Evolutionary conservation across 139 green algal species (phyloP), one percentile per base, ranked within the genome.

Genomic region (Chlorella vulgaris): DNA sequence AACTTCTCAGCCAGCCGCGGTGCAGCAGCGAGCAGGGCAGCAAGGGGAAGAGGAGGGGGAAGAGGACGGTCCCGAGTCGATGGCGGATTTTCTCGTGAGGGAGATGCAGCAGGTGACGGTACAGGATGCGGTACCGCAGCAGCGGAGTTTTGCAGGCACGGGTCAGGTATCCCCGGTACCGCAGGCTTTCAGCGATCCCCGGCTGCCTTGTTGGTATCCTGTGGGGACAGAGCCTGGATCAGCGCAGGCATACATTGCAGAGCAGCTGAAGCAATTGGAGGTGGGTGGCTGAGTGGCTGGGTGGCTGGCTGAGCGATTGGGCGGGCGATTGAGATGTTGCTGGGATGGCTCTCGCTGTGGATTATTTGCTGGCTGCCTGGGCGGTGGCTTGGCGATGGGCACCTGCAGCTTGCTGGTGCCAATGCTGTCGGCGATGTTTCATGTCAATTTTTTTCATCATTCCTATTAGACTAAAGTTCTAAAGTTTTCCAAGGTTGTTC

Each of bases 21-120:
- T 28, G n/a, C 42, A 62, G 69, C 8, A n/a, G 26, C 40, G 8
- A 28, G 36, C 4, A 4, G 38, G 10, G 15, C 29, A 78, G 71
- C 29, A 62, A 7, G 71, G 4, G 19, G 8, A 62, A 35, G 24
- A 79, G 15, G 55, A 28, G 55, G 55, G 69, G 55, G 55, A 42
- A 10, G 74, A 55, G 28, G 38, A 36, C 1, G 35, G 21, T 33
- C 29, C 36, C 5, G 74, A 80, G 55, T 70, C 55, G 1, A 69
- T 80, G 55, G 55, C 63, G 1, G 74, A 80, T 38, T 80, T 80
- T 26, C 55, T 80, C 26, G 47, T 80, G 55, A 33, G 38, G 40
- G 19, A 36, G 58, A 4, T 0, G 39, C 36, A 24, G 1, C 26
- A 1, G 19, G 36, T 38, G 47, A 35, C 61, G 28, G n/a, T n/a